Evolutionary conservation across 2,329 filamentous ascomycete genomes (phyloP), one percentile per base, ranked within the genome.

Genomic region (Cytospora chrysosperma): DNA sequence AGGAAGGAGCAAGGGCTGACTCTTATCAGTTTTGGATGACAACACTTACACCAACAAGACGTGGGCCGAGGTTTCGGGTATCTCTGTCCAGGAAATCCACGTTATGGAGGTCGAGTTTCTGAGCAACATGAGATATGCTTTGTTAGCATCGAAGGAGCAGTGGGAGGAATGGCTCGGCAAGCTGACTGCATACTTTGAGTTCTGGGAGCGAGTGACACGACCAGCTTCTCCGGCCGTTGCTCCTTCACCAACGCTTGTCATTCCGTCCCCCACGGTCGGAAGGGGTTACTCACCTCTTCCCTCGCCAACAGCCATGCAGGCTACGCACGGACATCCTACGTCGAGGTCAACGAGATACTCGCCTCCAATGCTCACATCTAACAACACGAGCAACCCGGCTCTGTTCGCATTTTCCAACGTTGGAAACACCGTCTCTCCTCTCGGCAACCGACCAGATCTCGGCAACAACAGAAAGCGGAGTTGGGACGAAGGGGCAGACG

Each of bases 61-160:
- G 0, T 99, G 95, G 95, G 95, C 94, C 2, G 95, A 99, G 71
- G 95, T 99, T 13, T 98, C 95, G 0, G 91, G 91, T 52, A 97
- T 99, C 66, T 88, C 91, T 1, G 94, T 98, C 15, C 88, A 90
- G 65, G 95, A 99, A 76, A 97, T 99, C 58, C 95, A 99, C 74
- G 90, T 97, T 52, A 99, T 99, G 95, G 95, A 99, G 75, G 95
- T 99, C n/a, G 95, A 99, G 75, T 99, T 99, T 71, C 81, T 99
- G 67, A 97, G 94, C 81, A 98, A 98, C 76, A 96, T 99, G 89
- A 88, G 94, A 72, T 99, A 98, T 77, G 93, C 92, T 70, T 81
- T 99, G 9, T 88, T 94, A 73, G 92, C 92, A 4, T 96, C 93
- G 4, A 88, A 92, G 72, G 83, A 87, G 59, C 86, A 97, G 74